Evolutionary conservation across 208 protist genomes (phyloP).

Genomic region (Trypanosoma scelopori): DNA sequence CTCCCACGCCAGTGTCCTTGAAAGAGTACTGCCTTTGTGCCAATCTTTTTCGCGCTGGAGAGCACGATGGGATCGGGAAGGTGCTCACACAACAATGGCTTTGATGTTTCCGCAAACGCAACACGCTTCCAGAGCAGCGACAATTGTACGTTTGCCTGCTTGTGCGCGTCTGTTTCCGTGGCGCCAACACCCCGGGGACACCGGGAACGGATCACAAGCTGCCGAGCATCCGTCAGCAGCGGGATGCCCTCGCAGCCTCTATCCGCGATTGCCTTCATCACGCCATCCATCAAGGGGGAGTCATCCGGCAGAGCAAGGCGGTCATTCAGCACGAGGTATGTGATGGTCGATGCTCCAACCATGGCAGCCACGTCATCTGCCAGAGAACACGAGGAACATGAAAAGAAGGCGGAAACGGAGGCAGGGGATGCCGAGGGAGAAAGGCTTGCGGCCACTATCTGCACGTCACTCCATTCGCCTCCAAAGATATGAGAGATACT

Average conservation of each 20-base stretch:
- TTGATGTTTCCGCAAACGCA: neutral
- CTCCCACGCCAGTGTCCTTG: neutral
- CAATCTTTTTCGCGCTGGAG: slow-evolving; percentile 13
- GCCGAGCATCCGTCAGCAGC: neutral
- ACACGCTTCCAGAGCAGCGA: neutral
- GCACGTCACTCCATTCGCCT: slow-evolving; percentile 17
- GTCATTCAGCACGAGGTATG: slow-evolving; percentile 6
- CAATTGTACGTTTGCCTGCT: no score
- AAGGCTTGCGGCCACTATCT: slow-evolving; percentile 1
- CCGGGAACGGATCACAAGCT: neutral
- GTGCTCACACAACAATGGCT: slow-evolving; percentile 18
- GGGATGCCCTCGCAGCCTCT: slow-evolving; percentile 2
- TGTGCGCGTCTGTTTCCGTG: neutral
- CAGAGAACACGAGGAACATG: neutral
- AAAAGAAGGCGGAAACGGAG: no score
- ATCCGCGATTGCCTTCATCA: neutral
- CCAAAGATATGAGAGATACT: neutral
- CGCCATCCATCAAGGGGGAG: neutral
- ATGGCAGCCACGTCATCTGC: neutral
- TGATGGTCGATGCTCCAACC: neutral
- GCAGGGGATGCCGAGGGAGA: neutral
- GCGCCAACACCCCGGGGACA: neutral
- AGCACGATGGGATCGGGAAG: neutral
- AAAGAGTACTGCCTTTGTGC: slow-evolving; percentile 15
- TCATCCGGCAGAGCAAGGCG: neutral